These are phyloP conservation scores for Podaxis sp. DNA, from an alignment of 768 basidiomycete species.

Conservation along the genomic window DNA sequence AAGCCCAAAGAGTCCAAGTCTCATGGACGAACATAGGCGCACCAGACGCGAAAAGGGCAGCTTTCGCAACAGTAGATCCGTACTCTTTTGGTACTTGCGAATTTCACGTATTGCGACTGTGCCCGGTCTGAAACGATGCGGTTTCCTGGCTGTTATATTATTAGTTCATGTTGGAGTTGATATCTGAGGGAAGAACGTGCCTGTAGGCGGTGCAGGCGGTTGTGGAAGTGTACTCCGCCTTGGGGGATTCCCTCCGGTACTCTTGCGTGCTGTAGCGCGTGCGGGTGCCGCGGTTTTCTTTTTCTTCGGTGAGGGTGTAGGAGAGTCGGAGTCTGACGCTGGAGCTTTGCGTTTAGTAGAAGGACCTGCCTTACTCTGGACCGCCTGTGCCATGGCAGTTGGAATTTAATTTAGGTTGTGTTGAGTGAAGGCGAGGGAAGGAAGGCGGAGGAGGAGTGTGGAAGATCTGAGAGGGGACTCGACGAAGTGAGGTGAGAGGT, in stretches of 20 bases:
- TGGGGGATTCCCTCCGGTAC: slow-evolving; percentile 69
- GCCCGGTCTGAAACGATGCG: slow-evolving; percentile 81
- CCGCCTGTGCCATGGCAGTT: slow-evolving; percentile 67
- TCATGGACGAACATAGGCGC: slow-evolving; percentile 29
- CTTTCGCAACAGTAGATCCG: slow-evolving; percentile 83
- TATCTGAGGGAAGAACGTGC: slow-evolving; percentile 1
- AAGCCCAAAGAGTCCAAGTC: background rate
- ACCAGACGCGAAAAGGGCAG: slow-evolving; percentile 93
- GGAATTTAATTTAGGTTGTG: background rate
- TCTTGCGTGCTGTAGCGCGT: slow-evolving; percentile 75
- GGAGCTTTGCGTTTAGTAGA: slow-evolving; percentile 50
- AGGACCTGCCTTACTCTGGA: slow-evolving; percentile 47
- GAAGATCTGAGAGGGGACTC: slow-evolving; percentile 10
- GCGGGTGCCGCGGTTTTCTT: slow-evolving; percentile 27
- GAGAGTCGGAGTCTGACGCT: slow-evolving; percentile 40
- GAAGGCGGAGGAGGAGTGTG: slow-evolving; percentile 4
- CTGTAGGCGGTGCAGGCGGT: slow-evolving; percentile 25
- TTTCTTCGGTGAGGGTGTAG: slow-evolving; percentile 52
- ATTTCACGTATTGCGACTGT: slow-evolving; percentile 91
- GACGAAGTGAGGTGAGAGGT: slow-evolving; percentile 6
- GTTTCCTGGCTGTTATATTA: slow-evolving; percentile 37
- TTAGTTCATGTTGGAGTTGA: background rate
- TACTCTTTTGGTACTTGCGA: slow-evolving; percentile 91
- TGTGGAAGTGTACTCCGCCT: slow-evolving; percentile 31
- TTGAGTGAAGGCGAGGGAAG: background rate